Base-by-base conservation (phyloP, 2,329 filamentous ascomycete genomes). In the Penicillium sp. region DNA sequence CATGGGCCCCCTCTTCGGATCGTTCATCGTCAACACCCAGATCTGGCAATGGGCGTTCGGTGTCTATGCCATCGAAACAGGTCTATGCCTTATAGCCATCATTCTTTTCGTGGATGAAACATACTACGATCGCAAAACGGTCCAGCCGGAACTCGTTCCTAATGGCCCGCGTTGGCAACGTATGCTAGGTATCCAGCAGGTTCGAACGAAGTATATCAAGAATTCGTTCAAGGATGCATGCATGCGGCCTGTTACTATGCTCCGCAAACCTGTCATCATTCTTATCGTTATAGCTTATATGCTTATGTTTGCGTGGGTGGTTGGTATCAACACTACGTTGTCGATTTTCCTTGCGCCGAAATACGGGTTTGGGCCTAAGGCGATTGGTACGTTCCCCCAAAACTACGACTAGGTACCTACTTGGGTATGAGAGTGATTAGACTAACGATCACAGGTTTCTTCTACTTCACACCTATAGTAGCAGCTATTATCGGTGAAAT, bases 381-480 rank as follows among this genome's bases (percentile, higher is more conserved):
- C 80, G 51, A 80, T 84, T 48, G 83, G 81, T 63, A 79, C 68
- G 69, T 59, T 42, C 10, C n/a, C 4, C 4, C 37, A 21, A 21
- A 39, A 35, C 2, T 7, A 5, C 1, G 11, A 13, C 31, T 1
- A 5, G 4, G 13, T 33, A 33, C 14, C 31, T 13, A 13, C 2
- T 1, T 33, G 5, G 31, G 31, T 6, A 16, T 14, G 14, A 31
- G 29, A 14, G 3, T 33, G 9, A 42, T 39, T 4, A 22, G 1
- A 22, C n/a, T 42, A 11, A 42, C 19, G 9, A 6, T 42, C 0
- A 14, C 29, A 26, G 74, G 79, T 1, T 79, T 76, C 60, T 84
- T 86, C 65, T 86, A 87, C 71, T 85, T 87, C 66, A 81, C 82
- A 0, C 82, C 82, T 3, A 76, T 86, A 26, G 77, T 85, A 1